Evolutionary conservation across 2,329 filamentous ascomycete species (phyloP).

Genomic region (Akanthomyces lecanii): DNA sequence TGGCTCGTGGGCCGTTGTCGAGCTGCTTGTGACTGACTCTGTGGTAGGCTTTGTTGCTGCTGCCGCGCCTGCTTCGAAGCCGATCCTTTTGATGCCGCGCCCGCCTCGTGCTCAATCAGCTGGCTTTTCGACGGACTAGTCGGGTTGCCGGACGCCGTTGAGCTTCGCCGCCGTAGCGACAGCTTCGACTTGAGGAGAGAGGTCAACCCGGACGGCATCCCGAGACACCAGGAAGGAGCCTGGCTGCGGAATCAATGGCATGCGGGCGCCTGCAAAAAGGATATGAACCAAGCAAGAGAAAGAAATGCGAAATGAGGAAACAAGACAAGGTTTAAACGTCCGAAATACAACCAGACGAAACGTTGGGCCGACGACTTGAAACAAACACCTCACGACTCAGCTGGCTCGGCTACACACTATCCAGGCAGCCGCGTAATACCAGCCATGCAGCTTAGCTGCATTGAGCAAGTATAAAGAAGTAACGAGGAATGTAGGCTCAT

Average conservation of each 20-base stretch:
- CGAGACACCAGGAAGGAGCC: not conserved
- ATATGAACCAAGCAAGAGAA: not conserved
- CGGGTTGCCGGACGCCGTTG: constrained; percentile 6
- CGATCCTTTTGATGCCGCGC: not conserved
- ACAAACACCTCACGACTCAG: constrained; percentile 9
- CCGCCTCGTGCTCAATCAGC: constrained; percentile 10
- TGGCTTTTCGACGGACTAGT: constrained; percentile 17
- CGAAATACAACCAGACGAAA: not conserved
- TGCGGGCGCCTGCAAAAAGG: not conserved
- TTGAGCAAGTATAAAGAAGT: not conserved
- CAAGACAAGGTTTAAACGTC: not conserved
- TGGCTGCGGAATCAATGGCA: constrained; percentile 10
- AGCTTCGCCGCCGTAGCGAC: constrained; percentile 16
- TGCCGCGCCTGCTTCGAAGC: not conserved
- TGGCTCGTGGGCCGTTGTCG: not conserved
- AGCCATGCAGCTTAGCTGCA: constrained; percentile 4
- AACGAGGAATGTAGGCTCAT: not conserved
- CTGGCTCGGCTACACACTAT: not conserved
- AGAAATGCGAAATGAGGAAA: not conserved
- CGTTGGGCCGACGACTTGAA: not conserved
- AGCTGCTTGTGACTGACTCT: not conserved
- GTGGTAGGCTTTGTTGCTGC: not conserved
- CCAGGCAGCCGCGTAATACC: not conserved
- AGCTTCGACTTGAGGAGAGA: constrained; percentile 41
- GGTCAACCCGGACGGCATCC: constrained; percentile 42